Percentiles rank a stretch among this genome's conserved stretches.
These are phyloP conservation scores for Penicillium malachiteum DNA, from an alignment of 495 filamentous ascomycete genomes.

Conservation along the genomic window DNA sequence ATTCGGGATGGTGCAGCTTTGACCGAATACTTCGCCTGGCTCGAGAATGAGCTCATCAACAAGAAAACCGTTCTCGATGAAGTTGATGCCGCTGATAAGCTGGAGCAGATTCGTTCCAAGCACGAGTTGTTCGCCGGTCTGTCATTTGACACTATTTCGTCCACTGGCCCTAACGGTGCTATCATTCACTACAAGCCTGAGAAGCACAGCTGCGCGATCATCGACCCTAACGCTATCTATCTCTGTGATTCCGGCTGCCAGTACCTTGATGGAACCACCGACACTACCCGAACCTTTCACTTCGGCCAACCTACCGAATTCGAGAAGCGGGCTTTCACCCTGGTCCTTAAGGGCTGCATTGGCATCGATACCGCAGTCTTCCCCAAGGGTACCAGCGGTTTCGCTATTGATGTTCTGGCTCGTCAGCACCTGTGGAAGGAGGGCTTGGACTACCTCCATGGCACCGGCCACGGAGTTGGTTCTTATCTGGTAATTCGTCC, in stretches of 20 bases:
- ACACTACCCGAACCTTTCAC: constrained; percentile 91
- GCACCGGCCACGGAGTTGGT: constrained; percentile 95
- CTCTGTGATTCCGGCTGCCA: constrained; percentile 97
- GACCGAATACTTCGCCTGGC: constrained; percentile 93
- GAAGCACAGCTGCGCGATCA: constrained; percentile 71
- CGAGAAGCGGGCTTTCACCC: constrained; percentile 88
- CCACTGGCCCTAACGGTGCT: constrained; percentile 90
- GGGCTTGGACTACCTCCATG: constrained; percentile 93
- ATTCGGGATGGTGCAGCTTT: constrained; percentile 91
- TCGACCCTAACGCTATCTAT: constrained; percentile 87
- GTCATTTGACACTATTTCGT: constrained; percentile 95
- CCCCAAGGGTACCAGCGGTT: constrained; percentile 92
- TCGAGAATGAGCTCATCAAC: constrained; percentile 80
- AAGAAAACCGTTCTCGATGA: constrained; percentile 79
- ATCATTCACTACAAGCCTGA: constrained; percentile 98
- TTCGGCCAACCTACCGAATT: constrained; percentile 83
- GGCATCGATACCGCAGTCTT: constrained; percentile 85
- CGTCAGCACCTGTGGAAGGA: constrained; percentile 91
- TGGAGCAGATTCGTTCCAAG: constrained; percentile 79
- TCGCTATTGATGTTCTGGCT: constrained; percentile 84
- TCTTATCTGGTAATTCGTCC: constrained; percentile 63
- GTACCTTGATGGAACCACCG: constrained; percentile 93
- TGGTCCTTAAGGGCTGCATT: constrained; percentile 96
- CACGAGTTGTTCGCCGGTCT: constrained; percentile 84
- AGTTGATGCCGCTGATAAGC: constrained; percentile 84